Conservation (phyloP, 192 early-diverging fungal genomes). For the Mortierella claussenii region DNA sequence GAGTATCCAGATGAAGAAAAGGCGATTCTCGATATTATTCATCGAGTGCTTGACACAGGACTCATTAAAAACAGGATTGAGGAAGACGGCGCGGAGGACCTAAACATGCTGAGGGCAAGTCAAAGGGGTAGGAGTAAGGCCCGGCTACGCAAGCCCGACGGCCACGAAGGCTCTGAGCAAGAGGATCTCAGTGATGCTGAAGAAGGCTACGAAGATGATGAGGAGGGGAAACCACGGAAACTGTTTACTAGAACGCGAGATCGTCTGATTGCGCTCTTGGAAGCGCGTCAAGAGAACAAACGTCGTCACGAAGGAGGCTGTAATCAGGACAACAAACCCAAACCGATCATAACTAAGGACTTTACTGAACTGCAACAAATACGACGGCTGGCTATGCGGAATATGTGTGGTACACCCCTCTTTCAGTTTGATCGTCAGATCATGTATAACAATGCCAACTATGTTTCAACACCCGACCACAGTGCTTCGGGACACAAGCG, state of each 20-base stretch:
- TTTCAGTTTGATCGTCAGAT: conserved; percentile 25
- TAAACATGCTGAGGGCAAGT: no score
- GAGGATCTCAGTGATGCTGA: conserved; percentile 7
- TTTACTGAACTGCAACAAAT: conserved; percentile 2
- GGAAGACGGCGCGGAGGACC: conserved; percentile 2
- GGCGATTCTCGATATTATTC: conserved; percentile 24
- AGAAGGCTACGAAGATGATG: background rate
- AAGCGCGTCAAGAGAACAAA: conserved; percentile 16
- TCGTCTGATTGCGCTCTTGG: conserved; percentile 20
- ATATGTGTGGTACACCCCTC: conserved; percentile 33
- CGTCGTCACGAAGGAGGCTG: background rate
- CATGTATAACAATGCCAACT: conserved; percentile 25
- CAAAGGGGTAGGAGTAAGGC: no score
- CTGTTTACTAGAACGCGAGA: conserved; percentile 33
- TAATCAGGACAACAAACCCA: background rate
- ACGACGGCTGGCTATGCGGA: conserved; percentile 17
- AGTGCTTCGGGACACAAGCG: conserved; percentile 13
- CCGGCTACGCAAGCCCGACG: conserved; percentile 3
- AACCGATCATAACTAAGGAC: conserved; percentile 2
- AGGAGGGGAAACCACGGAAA: conserved; percentile 2
- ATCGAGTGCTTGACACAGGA: conserved; percentile 30
- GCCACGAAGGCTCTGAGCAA: background rate
- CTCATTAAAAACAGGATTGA: conserved; percentile 26
- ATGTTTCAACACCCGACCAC: conserved; percentile 10
- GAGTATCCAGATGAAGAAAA: conserved; percentile 29